A percentile compares a stretch with the other conserved stretches of the same genome.
phyloP scores from a whole-genome alignment of 2,329 filamentous ascomycete genomes.

The Pseudopyrenochaeta lycopersici region DNA sequence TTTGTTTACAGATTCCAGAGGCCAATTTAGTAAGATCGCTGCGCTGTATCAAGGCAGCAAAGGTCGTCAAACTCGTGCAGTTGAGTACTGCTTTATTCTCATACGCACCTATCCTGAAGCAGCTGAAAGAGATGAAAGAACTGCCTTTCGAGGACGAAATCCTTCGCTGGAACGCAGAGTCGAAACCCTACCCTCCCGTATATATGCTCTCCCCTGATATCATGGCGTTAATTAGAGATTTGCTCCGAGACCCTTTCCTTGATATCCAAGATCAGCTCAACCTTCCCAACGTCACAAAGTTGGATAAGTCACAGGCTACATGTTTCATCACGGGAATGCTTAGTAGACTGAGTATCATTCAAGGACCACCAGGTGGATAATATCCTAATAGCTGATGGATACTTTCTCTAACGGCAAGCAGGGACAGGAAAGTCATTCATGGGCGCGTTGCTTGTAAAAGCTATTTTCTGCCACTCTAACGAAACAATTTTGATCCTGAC shows the following conservation, averaged over 20 bases:
- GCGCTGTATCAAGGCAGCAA: constrained; percentile 29
- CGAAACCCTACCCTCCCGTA: constrained; percentile 27
- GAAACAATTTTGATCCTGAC: constrained; percentile 70
- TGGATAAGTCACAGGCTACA: constrained; percentile 63
- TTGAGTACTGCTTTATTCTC: constrained; percentile 74
- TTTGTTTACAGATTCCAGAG: constrained; percentile 61
- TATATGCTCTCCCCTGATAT: constrained; percentile 35
- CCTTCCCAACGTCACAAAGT: constrained; percentile 24
- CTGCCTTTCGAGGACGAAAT: constrained; percentile 66
- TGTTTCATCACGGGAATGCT: constrained; percentile 50
- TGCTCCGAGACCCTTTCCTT: too few species aligned
- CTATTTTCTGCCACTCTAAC: constrained; percentile 59
- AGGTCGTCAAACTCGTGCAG: constrained; percentile 60
- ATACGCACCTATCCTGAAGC: constrained; percentile 71
- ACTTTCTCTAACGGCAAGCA: constrained; percentile 52
- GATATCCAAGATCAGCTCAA: background rate
- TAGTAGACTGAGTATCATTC: constrained; percentile 52
- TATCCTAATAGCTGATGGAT: background rate
- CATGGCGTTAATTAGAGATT: constrained; percentile 8
- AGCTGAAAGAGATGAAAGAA: constrained; percentile 65
- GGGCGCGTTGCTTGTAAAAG: constrained; percentile 69
- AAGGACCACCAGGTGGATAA: too few species aligned
- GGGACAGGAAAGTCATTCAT: constrained; percentile 81
- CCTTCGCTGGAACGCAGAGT: constrained; percentile 45
- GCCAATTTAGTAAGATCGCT: constrained; percentile 59